Evolutionary conservation across 352 stramenopile genomes (phyloP).

Genomic region (Globisporangium spiculum): DNA sequence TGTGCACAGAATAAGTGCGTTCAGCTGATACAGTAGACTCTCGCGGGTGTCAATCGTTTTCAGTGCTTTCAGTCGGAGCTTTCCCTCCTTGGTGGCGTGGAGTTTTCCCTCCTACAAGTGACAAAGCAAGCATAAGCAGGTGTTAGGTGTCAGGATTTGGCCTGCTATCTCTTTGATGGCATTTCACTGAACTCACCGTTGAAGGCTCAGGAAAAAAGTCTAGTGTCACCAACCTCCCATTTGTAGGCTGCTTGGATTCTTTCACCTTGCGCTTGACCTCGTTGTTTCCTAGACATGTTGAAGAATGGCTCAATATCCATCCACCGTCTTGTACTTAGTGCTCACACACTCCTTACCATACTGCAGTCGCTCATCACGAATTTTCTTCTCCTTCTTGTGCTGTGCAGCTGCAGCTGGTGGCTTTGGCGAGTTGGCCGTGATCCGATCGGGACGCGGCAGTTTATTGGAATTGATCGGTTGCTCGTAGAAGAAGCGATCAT

Average conservation of each 20-base stretch:
- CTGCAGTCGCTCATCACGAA: slow-evolving; percentile 49
- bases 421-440: slow-evolving; percentile 18
- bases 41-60: slow-evolving; percentile 65
- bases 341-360: slow-evolving; percentile 34
- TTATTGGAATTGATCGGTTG: slow-evolving; percentile 49
- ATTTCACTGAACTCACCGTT: neutral
- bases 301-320: neutral
- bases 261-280: slow-evolving; percentile 16
- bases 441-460: slow-evolving; percentile 24
- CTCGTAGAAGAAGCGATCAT: slow-evolving; percentile 69
- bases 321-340: neutral
- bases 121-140: neutral
- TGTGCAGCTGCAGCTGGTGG: slow-evolving; percentile 14
- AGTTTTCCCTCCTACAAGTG: slow-evolving; percentile 21
- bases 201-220: slow-evolving; percentile 24
- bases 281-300: slow-evolving; percentile 25
- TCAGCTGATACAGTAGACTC: slow-evolving; percentile 68
- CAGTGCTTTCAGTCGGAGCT: slow-evolving; percentile 66
- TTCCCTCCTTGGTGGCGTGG: slow-evolving; percentile 53
- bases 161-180: neutral
- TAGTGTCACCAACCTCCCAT: slow-evolving; percentile 34
- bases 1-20: slow-evolving; percentile 66
- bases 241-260: slow-evolving; percentile 9
- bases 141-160: neutral
- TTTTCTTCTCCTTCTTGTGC: slow-evolving; percentile 44